Conservation (phyloP, 2,329 filamentous ascomycete species). For the Pseudocercospora pini-densiflorae region DNA sequence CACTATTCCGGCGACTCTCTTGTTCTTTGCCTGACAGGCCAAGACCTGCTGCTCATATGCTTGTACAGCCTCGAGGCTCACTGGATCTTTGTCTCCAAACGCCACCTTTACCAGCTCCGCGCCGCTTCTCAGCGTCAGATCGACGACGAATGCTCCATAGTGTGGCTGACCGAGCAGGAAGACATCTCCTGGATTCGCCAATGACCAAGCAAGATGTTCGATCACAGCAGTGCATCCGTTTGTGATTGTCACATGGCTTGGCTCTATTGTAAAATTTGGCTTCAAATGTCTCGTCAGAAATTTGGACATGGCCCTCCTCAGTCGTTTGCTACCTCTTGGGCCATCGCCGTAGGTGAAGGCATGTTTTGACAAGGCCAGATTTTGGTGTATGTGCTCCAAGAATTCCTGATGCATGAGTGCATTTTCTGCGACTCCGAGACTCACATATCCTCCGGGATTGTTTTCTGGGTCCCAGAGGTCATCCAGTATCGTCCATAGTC, state of each 20-base stretch:
- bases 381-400: not conserved
- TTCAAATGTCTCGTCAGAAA: not conserved
- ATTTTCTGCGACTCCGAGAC: not conserved
- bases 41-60: not conserved
- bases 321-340: not conserved
- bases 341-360: not conserved
- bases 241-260: not conserved
- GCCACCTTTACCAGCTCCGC: not conserved
- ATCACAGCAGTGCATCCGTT: not conserved
- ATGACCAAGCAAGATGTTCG: not conserved
- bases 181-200: not conserved
- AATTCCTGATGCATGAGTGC: not conserved
- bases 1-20: not conserved
- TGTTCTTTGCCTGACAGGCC: not conserved
- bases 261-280: not conserved
- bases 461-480: not conserved
- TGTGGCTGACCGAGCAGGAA: not conserved
- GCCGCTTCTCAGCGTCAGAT: not conserved
- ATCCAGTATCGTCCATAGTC: not conserved
- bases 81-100: not conserved
- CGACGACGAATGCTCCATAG: not conserved
- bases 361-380: not conserved
- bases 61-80: not conserved
- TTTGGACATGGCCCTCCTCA: not conserved
- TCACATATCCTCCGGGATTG: not conserved